phyloP scores from a whole-genome alignment of 192 early-diverging fungal species.

The Gamsiella multidivaricata region DNA sequence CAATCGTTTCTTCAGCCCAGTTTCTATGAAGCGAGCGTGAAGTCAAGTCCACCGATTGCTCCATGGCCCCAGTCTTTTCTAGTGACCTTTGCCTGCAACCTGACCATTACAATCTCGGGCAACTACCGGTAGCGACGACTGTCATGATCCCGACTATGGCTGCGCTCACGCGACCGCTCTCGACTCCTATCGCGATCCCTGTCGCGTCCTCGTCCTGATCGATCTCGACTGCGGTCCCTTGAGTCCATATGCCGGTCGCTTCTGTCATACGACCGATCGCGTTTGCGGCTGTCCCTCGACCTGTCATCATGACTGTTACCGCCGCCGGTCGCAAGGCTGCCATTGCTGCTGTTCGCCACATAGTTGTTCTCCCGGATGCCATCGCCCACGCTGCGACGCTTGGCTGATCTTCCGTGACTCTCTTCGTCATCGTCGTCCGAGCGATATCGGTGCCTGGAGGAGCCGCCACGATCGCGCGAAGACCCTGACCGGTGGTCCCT shows the following conservation, averaged over 20 bases:
- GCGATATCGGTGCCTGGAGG: conserved; percentile 38
- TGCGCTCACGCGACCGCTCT: conserved; percentile 37
- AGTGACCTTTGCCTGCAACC: too few relatives aligned
- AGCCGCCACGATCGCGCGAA: conserved; percentile 30
- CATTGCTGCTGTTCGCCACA: conserved; percentile 26
- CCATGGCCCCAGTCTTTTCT: too few relatives aligned
- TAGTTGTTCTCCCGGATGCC: conserved; percentile 38
- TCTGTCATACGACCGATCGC: conserved; percentile 45
- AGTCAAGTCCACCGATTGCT: too few relatives aligned
- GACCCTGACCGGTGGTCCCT: conserved; percentile 45
- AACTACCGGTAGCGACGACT: conserved; percentile 44
- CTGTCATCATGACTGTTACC: conserved; percentile 35
- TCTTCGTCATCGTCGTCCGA: conserved; percentile 48
- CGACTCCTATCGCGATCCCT: conserved; percentile 42
- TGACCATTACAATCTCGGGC: too few relatives aligned
- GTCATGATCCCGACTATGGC: conserved; percentile 39
- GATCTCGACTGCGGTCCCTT: conserved; percentile 38
- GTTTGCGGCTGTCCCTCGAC: conserved; percentile 42
- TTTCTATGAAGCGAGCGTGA: too few relatives aligned
- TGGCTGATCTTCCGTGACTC: conserved; percentile 26
- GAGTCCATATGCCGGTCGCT: conserved; percentile 42
- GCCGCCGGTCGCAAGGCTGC: conserved; percentile 25
- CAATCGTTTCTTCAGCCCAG: too few relatives aligned
- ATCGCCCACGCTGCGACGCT: conserved; percentile 48
- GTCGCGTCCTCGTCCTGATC: conserved; percentile 38